Conservation (phyloP, 768 basidiomycete species). For the Gymnopilus junonius region DNA sequence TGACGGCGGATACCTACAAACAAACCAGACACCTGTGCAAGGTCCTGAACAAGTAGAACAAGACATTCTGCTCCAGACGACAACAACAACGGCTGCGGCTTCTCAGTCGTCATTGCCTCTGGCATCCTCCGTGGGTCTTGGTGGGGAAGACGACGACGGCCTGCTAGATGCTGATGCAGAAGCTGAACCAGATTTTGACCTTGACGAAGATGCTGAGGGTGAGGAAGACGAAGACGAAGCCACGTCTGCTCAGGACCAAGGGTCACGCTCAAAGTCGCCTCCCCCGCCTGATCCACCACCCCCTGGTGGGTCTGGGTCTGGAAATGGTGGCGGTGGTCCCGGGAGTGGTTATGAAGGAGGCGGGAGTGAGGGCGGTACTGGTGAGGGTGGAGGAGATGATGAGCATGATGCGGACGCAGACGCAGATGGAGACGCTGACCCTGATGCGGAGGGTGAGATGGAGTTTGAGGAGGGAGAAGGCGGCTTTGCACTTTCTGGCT, state of each 20-base stretch:
- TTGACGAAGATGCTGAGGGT: conserved; percentile 26
- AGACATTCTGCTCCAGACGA: not conserved
- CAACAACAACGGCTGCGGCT: not conserved
- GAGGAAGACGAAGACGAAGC: conserved; percentile 29
- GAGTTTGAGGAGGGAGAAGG: conserved; percentile 33
- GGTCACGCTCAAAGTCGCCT: not conserved
- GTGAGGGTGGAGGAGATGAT: conserved; percentile 16
- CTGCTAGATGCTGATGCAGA: conserved; percentile 20
- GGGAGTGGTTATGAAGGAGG: not conserved
- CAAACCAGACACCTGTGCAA: too few relatives aligned
- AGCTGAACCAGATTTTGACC: conserved; percentile 19
- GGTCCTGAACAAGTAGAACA: not conserved
- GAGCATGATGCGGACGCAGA: conserved; percentile 23
- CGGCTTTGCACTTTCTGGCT: not conserved
- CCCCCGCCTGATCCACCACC: not conserved
- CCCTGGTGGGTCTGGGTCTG: not conserved
- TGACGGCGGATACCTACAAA: too few relatives aligned
- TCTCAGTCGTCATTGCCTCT: not conserved
- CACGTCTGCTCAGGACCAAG: conserved; percentile 2
- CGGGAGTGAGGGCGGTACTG: not conserved
- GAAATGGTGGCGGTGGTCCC: too few relatives aligned
- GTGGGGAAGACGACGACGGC: conserved; percentile 20
- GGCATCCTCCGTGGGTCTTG: conserved; percentile 16
- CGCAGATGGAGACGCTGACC: conserved; percentile 13
- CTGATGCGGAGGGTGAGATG: conserved; percentile 39